phyloP scores from a whole-genome alignment of 1,284 basidiomycete species.

The Puccinia novopanici region DNA sequence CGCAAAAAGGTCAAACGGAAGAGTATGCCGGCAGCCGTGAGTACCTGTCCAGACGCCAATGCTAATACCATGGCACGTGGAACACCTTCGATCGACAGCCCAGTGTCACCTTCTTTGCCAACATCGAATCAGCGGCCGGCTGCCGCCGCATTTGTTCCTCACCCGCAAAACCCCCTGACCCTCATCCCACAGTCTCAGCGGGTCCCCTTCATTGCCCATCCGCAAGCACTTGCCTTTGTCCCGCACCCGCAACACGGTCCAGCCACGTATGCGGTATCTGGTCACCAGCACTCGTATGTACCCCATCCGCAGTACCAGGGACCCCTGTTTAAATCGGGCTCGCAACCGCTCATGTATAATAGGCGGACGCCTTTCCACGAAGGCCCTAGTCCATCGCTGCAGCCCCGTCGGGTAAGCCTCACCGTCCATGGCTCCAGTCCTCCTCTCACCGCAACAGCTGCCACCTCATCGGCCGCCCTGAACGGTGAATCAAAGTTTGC shows the following conservation, averaged over 20 bases:
- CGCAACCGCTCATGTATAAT: not conserved
- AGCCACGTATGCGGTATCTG: not conserved
- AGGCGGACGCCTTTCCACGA: not conserved
- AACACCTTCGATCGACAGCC: not conserved
- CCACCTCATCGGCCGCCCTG: not conserved
- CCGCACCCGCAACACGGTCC: constrained; percentile 13
- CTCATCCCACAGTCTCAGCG: constrained; percentile 8
- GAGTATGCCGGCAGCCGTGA: not conserved
- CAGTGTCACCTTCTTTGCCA: not conserved
- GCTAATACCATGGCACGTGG: not conserved
- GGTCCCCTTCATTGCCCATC: not conserved
- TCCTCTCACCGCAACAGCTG: not conserved
- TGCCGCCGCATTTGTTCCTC: constrained; percentile 3
- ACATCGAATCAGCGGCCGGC: not conserved
- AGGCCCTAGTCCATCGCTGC: not conserved
- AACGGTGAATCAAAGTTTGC: not conserved
- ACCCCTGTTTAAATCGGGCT: not conserved
- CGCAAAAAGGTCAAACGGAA: constrained; percentile 15
- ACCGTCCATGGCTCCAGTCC: constrained; percentile 22
- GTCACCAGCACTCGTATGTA: not conserved
- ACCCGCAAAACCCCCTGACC: constrained; percentile 20
- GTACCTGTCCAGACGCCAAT: not conserved
- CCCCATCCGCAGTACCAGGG: constrained; percentile 11
- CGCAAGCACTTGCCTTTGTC: not conserved
- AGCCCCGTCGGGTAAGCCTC: not conserved